Evolutionary conservation across 1,284 basidiomycete species (phyloP).

Genomic region (Xerocomus nothofagi): DNA sequence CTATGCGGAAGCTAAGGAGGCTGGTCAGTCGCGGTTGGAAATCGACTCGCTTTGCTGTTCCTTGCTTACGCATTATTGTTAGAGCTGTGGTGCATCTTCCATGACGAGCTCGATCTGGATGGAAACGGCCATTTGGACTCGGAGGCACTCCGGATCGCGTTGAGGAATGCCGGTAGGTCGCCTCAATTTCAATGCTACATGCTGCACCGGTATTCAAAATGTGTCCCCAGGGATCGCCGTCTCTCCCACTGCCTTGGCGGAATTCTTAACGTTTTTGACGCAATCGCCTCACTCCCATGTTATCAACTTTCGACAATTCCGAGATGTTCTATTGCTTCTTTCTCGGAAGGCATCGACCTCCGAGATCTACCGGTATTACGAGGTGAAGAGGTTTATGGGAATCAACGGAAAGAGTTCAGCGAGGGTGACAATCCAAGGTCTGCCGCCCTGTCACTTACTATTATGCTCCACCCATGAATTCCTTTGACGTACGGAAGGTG

Average conservation of each 20-base stretch:
- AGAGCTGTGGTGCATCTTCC: conserved; percentile 90
- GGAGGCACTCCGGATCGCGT: conserved; percentile 66
- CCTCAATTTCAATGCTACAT: conserved; percentile 16
- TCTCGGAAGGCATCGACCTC: conserved; percentile 78
- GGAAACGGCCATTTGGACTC: conserved; percentile 80
- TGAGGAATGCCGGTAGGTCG: conserved; percentile 70
- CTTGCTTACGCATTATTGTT: conserved; percentile 28
- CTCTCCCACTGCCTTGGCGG: conserved; percentile 62
- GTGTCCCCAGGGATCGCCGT: conserved; percentile 63
- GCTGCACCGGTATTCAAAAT: conserved; percentile 21
- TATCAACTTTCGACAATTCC: conserved; percentile 85
- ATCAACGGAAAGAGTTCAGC: conserved; percentile 77
- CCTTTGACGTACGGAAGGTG: conserved; percentile 49
- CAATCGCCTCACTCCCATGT: conserved; percentile 63
- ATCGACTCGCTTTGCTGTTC: conserved; percentile 17
- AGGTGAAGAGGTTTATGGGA: conserved; percentile 72
- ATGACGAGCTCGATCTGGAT: conserved; percentile 84
- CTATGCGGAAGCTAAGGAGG: conserved; percentile 77
- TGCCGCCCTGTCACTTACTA: conserved; percentile 27
- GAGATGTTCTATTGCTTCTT: conserved; percentile 86
- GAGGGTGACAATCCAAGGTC: conserved; percentile 86
- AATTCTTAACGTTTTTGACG: conserved; percentile 81
- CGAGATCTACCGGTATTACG: conserved; percentile 88
- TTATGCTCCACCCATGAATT: conserved; percentile 23
- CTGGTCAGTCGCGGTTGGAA: conserved; percentile 49